Conservation (phyloP, 306 rosid species). For the Fragaria nilgerrensis region DNA sequence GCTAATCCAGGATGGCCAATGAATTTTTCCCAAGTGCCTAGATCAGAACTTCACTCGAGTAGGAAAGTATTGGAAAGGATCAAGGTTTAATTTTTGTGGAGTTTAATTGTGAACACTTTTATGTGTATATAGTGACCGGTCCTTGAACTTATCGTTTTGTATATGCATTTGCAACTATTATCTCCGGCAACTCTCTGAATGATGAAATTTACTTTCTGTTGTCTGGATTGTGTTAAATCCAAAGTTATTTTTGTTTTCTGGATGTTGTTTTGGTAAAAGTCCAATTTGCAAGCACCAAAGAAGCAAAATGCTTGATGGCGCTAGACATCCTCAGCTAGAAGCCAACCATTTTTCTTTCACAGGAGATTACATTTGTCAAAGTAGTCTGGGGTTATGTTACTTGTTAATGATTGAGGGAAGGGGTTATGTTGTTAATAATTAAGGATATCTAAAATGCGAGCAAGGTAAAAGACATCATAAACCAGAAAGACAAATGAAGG, state of each 20-base stretch:
- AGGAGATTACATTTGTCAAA: not conserved
- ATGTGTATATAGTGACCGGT: not conserved
- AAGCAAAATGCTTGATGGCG: not conserved
- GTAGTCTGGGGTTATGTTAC: not conserved
- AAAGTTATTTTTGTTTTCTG: not conserved
- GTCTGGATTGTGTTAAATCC: not conserved
- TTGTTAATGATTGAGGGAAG: too few species aligned
- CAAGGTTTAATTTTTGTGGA: not conserved
- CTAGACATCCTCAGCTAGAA: not conserved
- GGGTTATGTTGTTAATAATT: too few species aligned
- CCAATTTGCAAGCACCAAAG: not conserved
- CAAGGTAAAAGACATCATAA: not conserved
- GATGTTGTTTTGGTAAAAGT: too few species aligned
- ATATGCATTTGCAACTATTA: not conserved
- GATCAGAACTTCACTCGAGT: not conserved
- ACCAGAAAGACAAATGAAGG: not conserved
- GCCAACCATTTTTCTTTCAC: not conserved
- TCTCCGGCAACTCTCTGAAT: not conserved
- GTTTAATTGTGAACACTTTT: not conserved
- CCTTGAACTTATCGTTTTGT: not conserved
- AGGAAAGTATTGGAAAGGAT: not conserved
- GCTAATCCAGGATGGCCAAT: not conserved
- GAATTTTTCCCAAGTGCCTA: not conserved
- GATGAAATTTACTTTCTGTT: not conserved
- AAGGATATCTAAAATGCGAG: not conserved